Evolutionary conservation across 1,284 basidiomycete genomes (phyloP).

Genomic region (Pulveroboletus sp.): DNA sequence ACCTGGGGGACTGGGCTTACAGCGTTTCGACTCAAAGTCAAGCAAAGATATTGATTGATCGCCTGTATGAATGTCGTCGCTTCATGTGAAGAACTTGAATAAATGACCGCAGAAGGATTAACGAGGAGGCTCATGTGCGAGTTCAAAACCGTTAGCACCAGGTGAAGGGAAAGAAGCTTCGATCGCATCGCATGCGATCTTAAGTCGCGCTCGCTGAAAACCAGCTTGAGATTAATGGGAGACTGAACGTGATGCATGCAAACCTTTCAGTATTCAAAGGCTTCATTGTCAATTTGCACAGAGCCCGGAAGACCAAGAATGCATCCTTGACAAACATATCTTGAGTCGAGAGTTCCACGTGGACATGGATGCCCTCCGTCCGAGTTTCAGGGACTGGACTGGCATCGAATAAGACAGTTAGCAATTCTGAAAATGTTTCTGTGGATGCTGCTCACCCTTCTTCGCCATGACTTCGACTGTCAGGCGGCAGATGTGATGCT

Average conservation of each 20-base stretch:
- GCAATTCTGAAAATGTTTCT: background rate
- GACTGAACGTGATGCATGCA: slow-evolving; percentile 20
- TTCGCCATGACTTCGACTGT: slow-evolving; percentile 10
- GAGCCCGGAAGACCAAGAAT: slow-evolving; percentile 91
- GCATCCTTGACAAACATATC: slow-evolving; percentile 95
- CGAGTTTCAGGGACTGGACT: slow-evolving; percentile 13
- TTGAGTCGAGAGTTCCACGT: slow-evolving; percentile 51
- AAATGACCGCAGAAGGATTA: slow-evolving; percentile 83
- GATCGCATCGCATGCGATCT: slow-evolving; percentile 96
- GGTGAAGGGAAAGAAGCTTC: slow-evolving; percentile 89
- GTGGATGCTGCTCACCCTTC: slow-evolving; percentile 27
- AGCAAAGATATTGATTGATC: slow-evolving; percentile 92
- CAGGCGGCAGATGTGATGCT: slow-evolving; percentile 1
- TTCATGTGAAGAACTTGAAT: slow-evolving; percentile 84
- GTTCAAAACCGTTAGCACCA: slow-evolving; percentile 90
- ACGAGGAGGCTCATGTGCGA: slow-evolving; percentile 89
- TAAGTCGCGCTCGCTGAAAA: slow-evolving; percentile 80
- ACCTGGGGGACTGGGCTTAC: slow-evolving; percentile 95
- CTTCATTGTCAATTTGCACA: slow-evolving; percentile 99
- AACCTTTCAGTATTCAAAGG: slow-evolving; percentile 90
- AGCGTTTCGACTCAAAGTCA: slow-evolving; percentile 93
- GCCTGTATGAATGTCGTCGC: slow-evolving; percentile 89
- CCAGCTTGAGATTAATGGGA: slow-evolving; percentile 9
- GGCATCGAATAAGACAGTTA: slow-evolving; percentile 10
- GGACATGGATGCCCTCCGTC: slow-evolving; percentile 18